Evolutionary conservation across 1,284 basidiomycete genomes (phyloP), one percentile per base, ranked within the genome.

Genomic region (Takashimella koratensis): DNA sequence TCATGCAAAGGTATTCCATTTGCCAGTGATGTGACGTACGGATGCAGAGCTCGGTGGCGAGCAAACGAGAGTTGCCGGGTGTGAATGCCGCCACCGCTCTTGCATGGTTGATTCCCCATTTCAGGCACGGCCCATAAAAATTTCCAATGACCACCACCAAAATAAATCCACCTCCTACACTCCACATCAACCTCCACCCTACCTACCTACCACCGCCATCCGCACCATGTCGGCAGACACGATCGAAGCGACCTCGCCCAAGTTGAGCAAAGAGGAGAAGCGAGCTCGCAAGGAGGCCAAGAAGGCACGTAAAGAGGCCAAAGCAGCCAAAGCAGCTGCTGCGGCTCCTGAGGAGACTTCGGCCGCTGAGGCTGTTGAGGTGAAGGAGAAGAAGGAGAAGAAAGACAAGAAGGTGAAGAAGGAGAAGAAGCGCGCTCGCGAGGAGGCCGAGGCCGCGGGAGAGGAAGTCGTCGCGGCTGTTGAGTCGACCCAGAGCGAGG

Each of bases 211-310:
- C 46, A 48, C 42, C 20, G 47, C 51, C 36, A 42, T 47, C 25
- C 39, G 23, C 51, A 66, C 43, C 24, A 74, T 74, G 70, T 70
- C 69, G n/a, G 59, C 58, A 56, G 72, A 71, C 24, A 57, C 57
- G 8, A 36, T 36, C 24, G 51, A 57, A 53, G 36, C 42, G 24
- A 11, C 48, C 16, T 45, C 54, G 24, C 30, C 56, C 42, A 58
- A 62, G 49, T 53, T 73, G 16, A 66, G 59, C 56, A 73, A 71
- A 54, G 70, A 70, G 54, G 68, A 71, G 63, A 60, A 60, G 52
- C 54, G 53, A 40, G 49, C 42, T 47, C 53, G 45, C 23, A 67
- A 67, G 56, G 68, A 67, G 56, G 30, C 30, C 30, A 36, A 73
- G 60, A 53, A 61, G 26, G 54, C 58, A 4, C 55, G 61, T 50